These are phyloP conservation scores for Nemania sp. DNA, from an alignment of 2,329 filamentous ascomycete genomes.

Conservation along the genomic window DNA sequence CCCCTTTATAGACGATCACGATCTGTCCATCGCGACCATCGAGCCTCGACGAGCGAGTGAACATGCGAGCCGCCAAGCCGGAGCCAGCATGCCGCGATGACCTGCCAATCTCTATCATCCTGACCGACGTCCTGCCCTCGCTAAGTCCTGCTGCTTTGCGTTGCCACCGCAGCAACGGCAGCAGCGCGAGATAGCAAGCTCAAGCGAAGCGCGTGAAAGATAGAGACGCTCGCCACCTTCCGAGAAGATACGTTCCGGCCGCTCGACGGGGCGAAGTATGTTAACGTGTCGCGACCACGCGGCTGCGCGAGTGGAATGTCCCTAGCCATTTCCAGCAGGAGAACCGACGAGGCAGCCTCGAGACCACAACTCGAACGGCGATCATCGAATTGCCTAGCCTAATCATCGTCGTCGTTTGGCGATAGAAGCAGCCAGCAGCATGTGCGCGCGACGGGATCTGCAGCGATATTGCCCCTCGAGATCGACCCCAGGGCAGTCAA, in stretches of 20 bases:
- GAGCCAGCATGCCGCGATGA: not conserved
- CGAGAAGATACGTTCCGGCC: slow-evolving; percentile 19
- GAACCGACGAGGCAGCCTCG: not conserved
- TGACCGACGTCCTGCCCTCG: not conserved
- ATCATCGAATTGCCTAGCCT: not conserved
- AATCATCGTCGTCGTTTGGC: not conserved
- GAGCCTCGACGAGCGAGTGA: not conserved
- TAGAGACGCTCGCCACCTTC: slow-evolving; percentile 18
- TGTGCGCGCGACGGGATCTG: not conserved
- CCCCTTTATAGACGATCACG: slow-evolving; percentile 21
- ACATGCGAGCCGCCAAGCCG: not conserved
- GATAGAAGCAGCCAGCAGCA: not conserved
- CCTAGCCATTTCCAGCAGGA: slow-evolving; percentile 21
- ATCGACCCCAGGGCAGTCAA: not conserved
- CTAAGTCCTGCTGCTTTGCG: too few relatives aligned
- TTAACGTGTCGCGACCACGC: slow-evolving; percentile 6
- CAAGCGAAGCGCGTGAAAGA: not conserved
- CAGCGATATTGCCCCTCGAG: not conserved
- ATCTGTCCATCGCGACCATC: slow-evolving; percentile 1
- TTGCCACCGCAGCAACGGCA: too few relatives aligned
- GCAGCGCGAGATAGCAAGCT: too few relatives aligned
- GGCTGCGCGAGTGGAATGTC: slow-evolving; percentile 9
- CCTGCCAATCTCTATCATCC: not conserved
- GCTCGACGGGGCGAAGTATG: too few relatives aligned
- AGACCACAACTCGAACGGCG: not conserved